Conservation (phyloP, 768 basidiomycete genomes). For the Baorangia bicolor region DNA sequence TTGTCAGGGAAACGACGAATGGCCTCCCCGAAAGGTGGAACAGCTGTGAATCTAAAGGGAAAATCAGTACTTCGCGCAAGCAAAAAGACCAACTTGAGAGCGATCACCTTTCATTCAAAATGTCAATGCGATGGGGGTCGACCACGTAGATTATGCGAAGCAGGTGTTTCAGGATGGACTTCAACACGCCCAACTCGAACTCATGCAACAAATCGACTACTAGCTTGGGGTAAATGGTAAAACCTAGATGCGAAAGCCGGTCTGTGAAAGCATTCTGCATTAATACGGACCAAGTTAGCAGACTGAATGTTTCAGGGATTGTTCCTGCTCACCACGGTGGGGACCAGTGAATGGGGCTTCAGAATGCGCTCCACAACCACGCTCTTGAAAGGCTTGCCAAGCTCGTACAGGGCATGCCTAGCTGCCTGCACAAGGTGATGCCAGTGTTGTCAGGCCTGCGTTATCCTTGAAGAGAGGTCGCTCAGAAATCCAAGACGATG, state of each 20-base stretch:
- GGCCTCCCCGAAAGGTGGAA: slow-evolving; percentile 10
- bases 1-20: slow-evolving; percentile 39
- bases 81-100: not conserved
- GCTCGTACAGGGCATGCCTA: not conserved
- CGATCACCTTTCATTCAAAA: not conserved
- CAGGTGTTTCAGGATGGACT: not conserved
- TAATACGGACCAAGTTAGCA: not conserved
- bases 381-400: too few relatives aligned
- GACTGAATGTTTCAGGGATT: not conserved
- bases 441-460: too few relatives aligned
- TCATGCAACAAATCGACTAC: slow-evolving; percentile 1
- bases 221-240: not conserved
- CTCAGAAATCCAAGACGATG: too few relatives aligned
- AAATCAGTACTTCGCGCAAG: too few relatives aligned
- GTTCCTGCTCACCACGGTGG: not conserved
- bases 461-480: too few relatives aligned
- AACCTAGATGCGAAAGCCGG: not conserved
- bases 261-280: not conserved
- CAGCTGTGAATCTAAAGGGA: not conserved
- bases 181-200: not conserved
- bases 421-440: too few relatives aligned
- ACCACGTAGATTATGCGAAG: not conserved
- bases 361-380: not conserved
- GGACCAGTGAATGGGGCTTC: not conserved
- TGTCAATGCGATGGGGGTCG: not conserved